phyloP scores from a whole-genome alignment of 805 yeast genomes.

The Helenozyma baotianmanensis region DNA sequence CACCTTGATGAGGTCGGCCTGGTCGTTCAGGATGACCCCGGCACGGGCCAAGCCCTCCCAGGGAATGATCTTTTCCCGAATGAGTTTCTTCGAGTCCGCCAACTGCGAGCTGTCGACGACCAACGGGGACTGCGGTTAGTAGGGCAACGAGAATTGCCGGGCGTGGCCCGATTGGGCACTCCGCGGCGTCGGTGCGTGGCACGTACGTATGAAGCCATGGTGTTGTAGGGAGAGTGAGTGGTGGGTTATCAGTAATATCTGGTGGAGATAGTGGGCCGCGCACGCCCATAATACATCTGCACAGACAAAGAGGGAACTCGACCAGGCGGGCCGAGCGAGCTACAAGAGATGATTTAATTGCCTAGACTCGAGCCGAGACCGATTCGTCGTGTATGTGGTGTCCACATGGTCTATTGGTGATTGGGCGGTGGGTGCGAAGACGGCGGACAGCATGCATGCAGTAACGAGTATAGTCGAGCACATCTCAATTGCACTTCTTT shows the following conservation, averaged over 20 bases:
- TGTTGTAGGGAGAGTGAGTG: background rate
- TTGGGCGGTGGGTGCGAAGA: no score
- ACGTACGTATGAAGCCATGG: slow-evolving; percentile 4
- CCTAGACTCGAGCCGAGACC: no score
- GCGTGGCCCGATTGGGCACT: no score
- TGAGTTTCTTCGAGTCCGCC: slow-evolving; percentile 59
- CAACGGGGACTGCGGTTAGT: slow-evolving; percentile 27
- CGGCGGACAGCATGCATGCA: no score
- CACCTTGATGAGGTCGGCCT: slow-evolving; percentile 57
- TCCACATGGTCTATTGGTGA: no score
- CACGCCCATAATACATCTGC: slow-evolving; percentile 1
- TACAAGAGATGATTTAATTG: no score
- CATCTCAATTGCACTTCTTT: no score
- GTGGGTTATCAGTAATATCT: slow-evolving; percentile 1
- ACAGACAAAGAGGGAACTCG: background rate
- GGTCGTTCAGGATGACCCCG: slow-evolving; percentile 58
- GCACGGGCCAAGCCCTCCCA: slow-evolving; percentile 90
- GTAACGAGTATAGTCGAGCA: no score
- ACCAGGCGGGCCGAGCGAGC: no score
- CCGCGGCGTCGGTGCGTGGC: no score
- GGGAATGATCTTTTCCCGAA: slow-evolving; percentile 77
- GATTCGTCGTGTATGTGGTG: no score
- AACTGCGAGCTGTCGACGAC: slow-evolving; percentile 62
- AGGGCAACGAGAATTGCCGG: background rate
- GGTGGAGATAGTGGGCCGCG: slow-evolving; percentile 2